Percentiles rank a stretch among this genome's conserved stretches.
Evolutionary conservation across 352 stramenopile genomes (phyloP).

Genomic region (Phytophthora podocarpi): DNA sequence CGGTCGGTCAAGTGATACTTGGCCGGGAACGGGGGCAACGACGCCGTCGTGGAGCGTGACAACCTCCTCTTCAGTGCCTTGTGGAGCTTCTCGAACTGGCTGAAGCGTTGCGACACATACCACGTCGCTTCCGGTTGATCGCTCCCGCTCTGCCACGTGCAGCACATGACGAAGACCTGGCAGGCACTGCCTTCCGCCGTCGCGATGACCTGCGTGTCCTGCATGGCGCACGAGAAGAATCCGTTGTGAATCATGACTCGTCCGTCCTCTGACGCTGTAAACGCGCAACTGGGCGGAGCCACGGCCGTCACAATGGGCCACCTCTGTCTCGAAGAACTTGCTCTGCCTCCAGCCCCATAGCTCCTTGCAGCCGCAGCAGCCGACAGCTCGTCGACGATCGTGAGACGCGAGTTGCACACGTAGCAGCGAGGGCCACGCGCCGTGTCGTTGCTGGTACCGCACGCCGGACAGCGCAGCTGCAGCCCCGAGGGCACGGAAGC

Average conservation of each 20-base stretch:
- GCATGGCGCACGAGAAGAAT: slow-evolving; percentile 38
- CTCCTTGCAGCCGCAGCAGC: slow-evolving; percentile 2
- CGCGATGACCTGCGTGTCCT: slow-evolving; percentile 32
- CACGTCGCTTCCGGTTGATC: slow-evolving; percentile 28
- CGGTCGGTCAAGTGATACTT: slow-evolving; percentile 44
- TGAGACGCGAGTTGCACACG: slow-evolving; percentile 37
- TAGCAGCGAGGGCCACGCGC: slow-evolving; percentile 32
- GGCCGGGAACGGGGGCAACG: slow-evolving; percentile 43
- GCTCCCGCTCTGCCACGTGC: slow-evolving; percentile 26
- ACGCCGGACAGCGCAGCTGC: slow-evolving; percentile 43
- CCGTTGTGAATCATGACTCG: slow-evolving; percentile 36
- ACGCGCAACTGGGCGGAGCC: slow-evolving; percentile 14
- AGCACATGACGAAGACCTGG: slow-evolving; percentile 48
- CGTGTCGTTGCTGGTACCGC: slow-evolving; percentile 42
- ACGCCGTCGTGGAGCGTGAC: slow-evolving; percentile 14
- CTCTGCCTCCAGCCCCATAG: not conserved
- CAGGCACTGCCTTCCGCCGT: slow-evolving; percentile 25
- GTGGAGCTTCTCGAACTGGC: slow-evolving; percentile 48
- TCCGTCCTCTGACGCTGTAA: slow-evolving; percentile 28
- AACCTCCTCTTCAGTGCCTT: slow-evolving; percentile 36
- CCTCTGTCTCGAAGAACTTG: not conserved
- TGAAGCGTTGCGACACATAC: slow-evolving; percentile 54
- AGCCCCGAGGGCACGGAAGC: slow-evolving; percentile 16
- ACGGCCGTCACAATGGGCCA: slow-evolving; percentile 21
- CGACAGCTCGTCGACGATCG: slow-evolving; percentile 19